These are phyloP conservation scores for Echinochloa phyllopogon DNA, from an alignment of 176 grass and related monocot genomes.

Conservation along the genomic window DNA sequence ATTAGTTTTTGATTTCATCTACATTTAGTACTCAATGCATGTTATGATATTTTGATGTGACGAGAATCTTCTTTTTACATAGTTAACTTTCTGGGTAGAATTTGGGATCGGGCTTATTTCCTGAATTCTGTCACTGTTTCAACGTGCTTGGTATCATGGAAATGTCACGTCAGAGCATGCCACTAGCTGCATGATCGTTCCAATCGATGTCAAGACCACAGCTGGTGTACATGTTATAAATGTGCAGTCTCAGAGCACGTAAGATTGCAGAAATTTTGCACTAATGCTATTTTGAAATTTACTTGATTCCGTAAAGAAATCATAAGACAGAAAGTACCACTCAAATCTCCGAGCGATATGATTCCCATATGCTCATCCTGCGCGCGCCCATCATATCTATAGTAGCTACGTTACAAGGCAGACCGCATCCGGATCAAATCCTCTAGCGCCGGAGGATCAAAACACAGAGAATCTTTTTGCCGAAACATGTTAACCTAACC, in stretches of 20 bases:
- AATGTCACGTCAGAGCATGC: neutral
- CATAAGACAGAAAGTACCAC: neutral
- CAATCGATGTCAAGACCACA: neutral
- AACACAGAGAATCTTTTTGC: neutral
- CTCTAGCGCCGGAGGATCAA: neutral
- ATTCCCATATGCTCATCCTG: neutral
- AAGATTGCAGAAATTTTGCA: neutral
- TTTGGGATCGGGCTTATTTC: too few species aligned
- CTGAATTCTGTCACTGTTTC: conserved; percentile 20
- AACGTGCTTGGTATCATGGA: neutral
- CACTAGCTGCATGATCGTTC: neutral
- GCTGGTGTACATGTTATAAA: neutral
- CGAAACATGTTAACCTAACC: neutral
- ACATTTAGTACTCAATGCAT: too few species aligned
- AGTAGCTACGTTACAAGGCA: neutral
- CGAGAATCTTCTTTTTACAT: too few species aligned
- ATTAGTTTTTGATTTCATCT: too few species aligned
- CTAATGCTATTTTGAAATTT: neutral
- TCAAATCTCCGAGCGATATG: conserved; percentile 6
- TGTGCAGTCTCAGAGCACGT: neutral
- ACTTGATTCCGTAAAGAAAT: neutral
- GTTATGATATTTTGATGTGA: too few species aligned
- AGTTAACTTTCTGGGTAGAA: too few species aligned
- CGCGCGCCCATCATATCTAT: neutral
- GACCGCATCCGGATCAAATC: conserved; percentile 21